Base-by-base conservation (phyloP, 1,284 basidiomycete species). In the Cutaneotrichosporon cutaneum region DNA sequence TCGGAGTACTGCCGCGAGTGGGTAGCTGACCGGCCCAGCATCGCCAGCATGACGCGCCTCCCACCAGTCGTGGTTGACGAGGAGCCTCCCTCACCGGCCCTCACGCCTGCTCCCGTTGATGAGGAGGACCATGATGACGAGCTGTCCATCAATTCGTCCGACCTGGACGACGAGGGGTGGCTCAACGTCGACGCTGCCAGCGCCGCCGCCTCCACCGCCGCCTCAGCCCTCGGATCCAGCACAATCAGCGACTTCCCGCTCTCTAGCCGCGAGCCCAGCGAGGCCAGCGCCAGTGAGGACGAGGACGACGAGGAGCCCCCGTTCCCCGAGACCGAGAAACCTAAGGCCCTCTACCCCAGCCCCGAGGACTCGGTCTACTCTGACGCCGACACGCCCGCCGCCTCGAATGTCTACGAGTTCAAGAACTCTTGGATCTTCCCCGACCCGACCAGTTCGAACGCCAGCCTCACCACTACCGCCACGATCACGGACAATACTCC, bases 341-440 rank as follows among this genome's bases (percentile, higher is more conserved):
- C 33, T 24, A 39, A 44, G 42, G 50, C 7, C 16, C 26, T 4
- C 44, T 53, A 26, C 47, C 14, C 11, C 11, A 26, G 11, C 56
- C 27, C 55, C 52, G n/a, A 45, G 51, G 53, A 35, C 36, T 59
- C 56, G 5, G 14, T 26, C 1, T 48, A 60, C 39, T 24, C 24
- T 27, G 52, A 35, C n/a, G 33, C 50, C 21, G 48, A 55, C 33
- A 56, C 54, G 24, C 52, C 48, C 18, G 30, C 58, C 2, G 33
- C 57, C 1, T 53, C 60, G 13, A 32, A 32, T 26, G 18, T n/a
- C 35, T 13, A 36, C 52, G 50, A 48, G 21, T 66, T 66, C 54
- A 58, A 63, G 45, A 58, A 57, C 22, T 59, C 59, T 6, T 63
- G 61, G 57, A 63, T 66, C 59, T 66, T 66, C 54, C 64, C 64